Conservation (phyloP, 2,329 filamentous ascomycete genomes). For the Fusarium piperis region DNA sequence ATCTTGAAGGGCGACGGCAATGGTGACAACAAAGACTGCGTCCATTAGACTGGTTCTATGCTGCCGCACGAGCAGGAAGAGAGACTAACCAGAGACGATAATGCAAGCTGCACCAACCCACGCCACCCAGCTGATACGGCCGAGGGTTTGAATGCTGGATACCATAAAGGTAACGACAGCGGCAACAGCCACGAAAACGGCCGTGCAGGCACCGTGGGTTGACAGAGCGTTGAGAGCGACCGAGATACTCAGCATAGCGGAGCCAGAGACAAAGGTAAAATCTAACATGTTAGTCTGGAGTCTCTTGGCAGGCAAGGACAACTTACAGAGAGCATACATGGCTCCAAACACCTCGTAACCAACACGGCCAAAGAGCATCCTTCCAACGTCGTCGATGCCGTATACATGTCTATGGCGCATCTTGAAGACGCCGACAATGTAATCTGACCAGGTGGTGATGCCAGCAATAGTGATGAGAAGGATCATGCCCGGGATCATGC, state of each 20-base stretch:
- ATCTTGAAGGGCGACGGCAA: slow-evolving; percentile 9
- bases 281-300: background rate
- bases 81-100: slow-evolving; percentile 2
- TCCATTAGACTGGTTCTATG: background rate
- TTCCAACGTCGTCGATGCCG: slow-evolving; percentile 61
- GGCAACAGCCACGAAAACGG: slow-evolving; percentile 50
- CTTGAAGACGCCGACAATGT: slow-evolving; percentile 61
- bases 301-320: background rate
- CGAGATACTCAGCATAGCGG: slow-evolving; percentile 42
- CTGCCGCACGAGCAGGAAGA: background rate
- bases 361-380: slow-evolving; percentile 55
- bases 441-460: slow-evolving; percentile 43
- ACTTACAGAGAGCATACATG: slow-evolving; percentile 47
- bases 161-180: slow-evolving; percentile 41
- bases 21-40: slow-evolving; percentile 2
- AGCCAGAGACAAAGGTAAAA: slow-evolving; percentile 1
- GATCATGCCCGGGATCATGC: slow-evolving; percentile 57
- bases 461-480: slow-evolving; percentile 50
- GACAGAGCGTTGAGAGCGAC: slow-evolving; percentile 53
- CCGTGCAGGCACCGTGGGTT: slow-evolving; percentile 49
- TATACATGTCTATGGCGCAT: slow-evolving; percentile 59
- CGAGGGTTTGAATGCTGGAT: slow-evolving; percentile 45
- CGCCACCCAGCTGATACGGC: slow-evolving; percentile 45
- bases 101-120: slow-evolving; percentile 31
- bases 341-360: slow-evolving; percentile 54